Percentiles rank a stretch among this genome's conserved stretches.
Conservation (phyloP, 352 stramenopile species). For the Phytophthora quininea region DNA sequence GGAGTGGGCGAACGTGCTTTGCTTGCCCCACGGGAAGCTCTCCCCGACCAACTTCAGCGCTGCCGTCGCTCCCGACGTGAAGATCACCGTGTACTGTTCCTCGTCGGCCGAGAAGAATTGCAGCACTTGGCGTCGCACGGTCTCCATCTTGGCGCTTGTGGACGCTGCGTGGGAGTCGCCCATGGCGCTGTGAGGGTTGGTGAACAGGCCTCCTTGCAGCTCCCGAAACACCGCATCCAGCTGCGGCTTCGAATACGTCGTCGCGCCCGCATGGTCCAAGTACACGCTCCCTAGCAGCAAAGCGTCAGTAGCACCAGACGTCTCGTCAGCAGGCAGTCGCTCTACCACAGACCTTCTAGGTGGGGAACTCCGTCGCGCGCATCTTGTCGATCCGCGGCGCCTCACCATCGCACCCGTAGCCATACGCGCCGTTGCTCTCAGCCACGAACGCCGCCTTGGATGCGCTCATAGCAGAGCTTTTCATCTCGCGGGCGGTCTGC, state of each 20-base stretch:
- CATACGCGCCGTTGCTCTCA: conserved; percentile 34
- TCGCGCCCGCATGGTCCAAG: conserved; percentile 86
- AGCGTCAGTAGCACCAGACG: background rate
- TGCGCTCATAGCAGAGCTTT: conserved; percentile 9
- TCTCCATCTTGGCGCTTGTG: conserved; percentile 52
- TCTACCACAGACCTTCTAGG: conserved; percentile 31
- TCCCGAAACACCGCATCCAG: conserved; percentile 55
- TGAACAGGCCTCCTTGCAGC: conserved; percentile 57
- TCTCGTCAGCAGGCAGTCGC: background rate
- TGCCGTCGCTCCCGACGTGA: conserved; percentile 85
- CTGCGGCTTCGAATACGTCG: conserved; percentile 75
- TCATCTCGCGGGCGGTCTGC: conserved; percentile 5
- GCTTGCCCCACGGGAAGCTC: conserved; percentile 70
- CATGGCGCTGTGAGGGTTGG: conserved; percentile 69
- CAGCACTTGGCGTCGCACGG: conserved; percentile 56
- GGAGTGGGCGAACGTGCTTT: conserved; percentile 62
- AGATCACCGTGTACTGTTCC: conserved; percentile 82
- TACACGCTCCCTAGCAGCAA: conserved; percentile 51
- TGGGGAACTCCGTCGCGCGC: conserved; percentile 53
- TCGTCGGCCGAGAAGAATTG: conserved; percentile 69
- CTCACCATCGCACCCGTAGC: conserved; percentile 25
- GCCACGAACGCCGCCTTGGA: conserved; percentile 37
- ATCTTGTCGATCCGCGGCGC: conserved; percentile 47
- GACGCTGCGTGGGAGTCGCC: conserved; percentile 33
- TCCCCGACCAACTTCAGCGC: conserved; percentile 85